Evolutionary conservation across 2,329 filamentous ascomycete genomes (phyloP).

Genomic region (Pyrenochaeta sp.): DNA sequence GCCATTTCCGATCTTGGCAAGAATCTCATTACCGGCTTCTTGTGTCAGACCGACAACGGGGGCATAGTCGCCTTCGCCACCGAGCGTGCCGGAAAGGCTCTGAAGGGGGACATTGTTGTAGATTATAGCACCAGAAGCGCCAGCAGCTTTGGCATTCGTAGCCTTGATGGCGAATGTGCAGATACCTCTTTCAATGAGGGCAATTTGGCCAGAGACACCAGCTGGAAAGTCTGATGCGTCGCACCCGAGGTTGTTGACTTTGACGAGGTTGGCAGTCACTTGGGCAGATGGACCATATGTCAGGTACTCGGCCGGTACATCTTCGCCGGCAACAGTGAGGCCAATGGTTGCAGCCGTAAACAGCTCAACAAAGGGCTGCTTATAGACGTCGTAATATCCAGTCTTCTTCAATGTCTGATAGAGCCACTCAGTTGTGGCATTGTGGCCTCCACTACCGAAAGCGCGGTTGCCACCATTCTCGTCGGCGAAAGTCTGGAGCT

Average conservation of each 20-base stretch:
- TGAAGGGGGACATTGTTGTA: conserved; percentile 73
- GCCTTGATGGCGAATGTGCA: conserved; percentile 77
- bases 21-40: conserved; percentile 64
- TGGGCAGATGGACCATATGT: conserved; percentile 71
- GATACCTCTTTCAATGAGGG: conserved; percentile 71
- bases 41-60: conserved; percentile 73
- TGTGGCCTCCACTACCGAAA: conserved; percentile 47
- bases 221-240: conserved; percentile 66
- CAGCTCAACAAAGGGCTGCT: conserved; percentile 47
- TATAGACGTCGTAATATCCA: conserved; percentile 46
- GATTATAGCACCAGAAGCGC: conserved; percentile 73
- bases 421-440: conserved; percentile 44
- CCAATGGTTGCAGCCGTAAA: conserved; percentile 42
- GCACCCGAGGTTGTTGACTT: conserved; percentile 71
- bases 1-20: conserved; percentile 61
- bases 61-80: conserved; percentile 62
- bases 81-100: conserved; percentile 71
- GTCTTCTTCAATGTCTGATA: conserved; percentile 40
- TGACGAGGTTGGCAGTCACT: conserved; percentile 66
- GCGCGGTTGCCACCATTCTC: conserved; percentile 47
- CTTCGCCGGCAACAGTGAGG: conserved; percentile 33
- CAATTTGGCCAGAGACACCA: conserved; percentile 67
- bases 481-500: conserved; percentile 44
- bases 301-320: conserved; percentile 39
- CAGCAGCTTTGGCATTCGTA: conserved; percentile 69